Evolutionary conservation across 2,329 filamentous ascomycete genomes (phyloP).

Genomic region (Zymoseptoria crescenta): DNA sequence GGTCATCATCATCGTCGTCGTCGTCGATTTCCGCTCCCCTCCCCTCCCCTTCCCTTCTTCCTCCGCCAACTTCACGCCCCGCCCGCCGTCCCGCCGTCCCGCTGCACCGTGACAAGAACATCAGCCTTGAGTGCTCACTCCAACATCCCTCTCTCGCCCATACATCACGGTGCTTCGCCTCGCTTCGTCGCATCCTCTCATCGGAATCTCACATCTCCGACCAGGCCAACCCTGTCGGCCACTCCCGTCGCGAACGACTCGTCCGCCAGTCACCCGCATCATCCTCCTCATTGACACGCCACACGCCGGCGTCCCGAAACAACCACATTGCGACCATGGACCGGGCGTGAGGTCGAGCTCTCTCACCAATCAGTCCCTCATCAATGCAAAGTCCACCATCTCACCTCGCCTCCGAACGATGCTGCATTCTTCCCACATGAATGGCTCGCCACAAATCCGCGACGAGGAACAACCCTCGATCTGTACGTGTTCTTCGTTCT

Average conservation of each 20-base stretch:
- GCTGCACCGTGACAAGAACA: neutral
- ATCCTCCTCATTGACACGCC: neutral
- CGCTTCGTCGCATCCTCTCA: too few species aligned
- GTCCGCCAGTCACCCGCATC: neutral
- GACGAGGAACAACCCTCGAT: neutral
- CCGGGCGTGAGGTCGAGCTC: neutral
- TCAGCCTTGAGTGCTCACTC: neutral
- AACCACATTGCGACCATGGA: neutral
- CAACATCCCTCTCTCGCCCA: neutral
- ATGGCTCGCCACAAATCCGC: neutral
- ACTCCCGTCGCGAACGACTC: neutral
- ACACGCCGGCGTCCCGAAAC: neutral
- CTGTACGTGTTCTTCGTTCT: slow-evolving; percentile 17
- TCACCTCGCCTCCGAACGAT: neutral
- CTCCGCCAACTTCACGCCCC: neutral
- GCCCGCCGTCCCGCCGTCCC: neutral
- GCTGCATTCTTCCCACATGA: neutral
- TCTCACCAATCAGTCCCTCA: neutral
- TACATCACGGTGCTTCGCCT: neutral
- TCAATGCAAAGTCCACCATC: neutral
- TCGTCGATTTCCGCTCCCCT: too few species aligned
- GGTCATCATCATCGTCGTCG: too few species aligned
- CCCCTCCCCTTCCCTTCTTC: too few species aligned
- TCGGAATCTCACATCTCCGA: neutral
- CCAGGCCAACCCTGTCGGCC: neutral